phyloP scores from a whole-genome alignment of 1,284 basidiomycete species.

The Neolentinus lepideus region DNA sequence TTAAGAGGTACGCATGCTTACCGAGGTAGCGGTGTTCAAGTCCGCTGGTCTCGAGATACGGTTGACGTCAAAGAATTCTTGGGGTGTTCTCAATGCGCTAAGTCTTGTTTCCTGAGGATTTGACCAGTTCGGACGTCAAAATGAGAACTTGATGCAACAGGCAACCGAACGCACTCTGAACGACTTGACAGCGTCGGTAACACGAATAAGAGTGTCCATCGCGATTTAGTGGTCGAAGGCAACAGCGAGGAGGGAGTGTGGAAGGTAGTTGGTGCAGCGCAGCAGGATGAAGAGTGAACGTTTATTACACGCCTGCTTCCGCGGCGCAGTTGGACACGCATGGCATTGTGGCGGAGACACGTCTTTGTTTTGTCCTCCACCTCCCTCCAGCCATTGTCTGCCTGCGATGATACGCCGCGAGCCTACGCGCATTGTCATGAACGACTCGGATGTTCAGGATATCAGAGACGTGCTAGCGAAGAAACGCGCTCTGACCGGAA shows the following conservation, averaged over 20 bases:
- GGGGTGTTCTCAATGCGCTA: constrained; percentile 71
- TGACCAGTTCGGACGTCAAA: background rate
- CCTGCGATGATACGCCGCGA: constrained; percentile 61
- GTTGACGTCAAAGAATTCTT: constrained; percentile 87
- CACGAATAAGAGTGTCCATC: constrained; percentile 59
- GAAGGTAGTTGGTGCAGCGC: constrained; percentile 4
- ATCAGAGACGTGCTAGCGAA: constrained; percentile 54
- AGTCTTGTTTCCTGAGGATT: constrained; percentile 69
- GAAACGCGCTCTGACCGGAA: constrained; percentile 25
- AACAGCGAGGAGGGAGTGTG: constrained; percentile 5
- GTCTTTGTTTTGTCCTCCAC: background rate
- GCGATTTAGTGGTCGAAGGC: constrained; percentile 4
- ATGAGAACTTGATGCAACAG: constrained; percentile 3
- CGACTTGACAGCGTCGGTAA: constrained; percentile 64
- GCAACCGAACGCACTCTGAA: constrained; percentile 48
- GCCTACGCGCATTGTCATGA: constrained; percentile 69
- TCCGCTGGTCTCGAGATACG: constrained; percentile 79
- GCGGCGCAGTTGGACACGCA: constrained; percentile 7
- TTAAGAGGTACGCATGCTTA: constrained; percentile 26
- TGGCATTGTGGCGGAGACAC: constrained; percentile 7
- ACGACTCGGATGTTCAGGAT: constrained; percentile 68
- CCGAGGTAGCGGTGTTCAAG: constrained; percentile 62
- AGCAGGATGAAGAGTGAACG: constrained; percentile 3
- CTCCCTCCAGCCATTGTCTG: background rate
- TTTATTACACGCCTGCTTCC: constrained; percentile 3